phyloP scores from a whole-genome alignment of 306 rosid species.

The Fagus sylvatica region DNA sequence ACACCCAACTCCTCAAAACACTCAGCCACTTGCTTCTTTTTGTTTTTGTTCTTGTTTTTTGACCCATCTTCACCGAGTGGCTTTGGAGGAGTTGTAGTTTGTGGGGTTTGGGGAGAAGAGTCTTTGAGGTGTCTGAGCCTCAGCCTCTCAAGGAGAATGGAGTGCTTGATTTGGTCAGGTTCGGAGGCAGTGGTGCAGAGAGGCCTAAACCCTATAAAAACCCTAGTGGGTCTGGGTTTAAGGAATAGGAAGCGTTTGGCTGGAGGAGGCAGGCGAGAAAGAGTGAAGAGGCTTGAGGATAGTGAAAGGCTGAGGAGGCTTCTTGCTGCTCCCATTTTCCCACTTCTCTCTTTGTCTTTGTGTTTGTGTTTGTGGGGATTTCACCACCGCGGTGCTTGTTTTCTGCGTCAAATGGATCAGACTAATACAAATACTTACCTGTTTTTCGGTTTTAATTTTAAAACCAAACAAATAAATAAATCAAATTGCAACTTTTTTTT shows the following conservation, averaged over 20 bases:
- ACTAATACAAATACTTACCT: no score
- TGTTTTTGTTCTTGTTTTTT: constrained; percentile 26
- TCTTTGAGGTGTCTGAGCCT: constrained; percentile 67
- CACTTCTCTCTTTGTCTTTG: no score
- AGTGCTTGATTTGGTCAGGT: constrained; percentile 50
- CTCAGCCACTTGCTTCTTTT: constrained; percentile 42
- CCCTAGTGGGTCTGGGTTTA: constrained; percentile 37
- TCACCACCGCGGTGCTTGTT: no score
- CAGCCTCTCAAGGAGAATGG: constrained; percentile 71
- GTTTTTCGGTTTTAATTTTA: no score
- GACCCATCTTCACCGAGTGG: constrained; percentile 26
- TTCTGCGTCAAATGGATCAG: no score
- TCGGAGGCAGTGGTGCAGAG: constrained; percentile 45
- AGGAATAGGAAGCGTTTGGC: constrained; percentile 44
- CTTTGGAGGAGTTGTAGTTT: constrained; percentile 8
- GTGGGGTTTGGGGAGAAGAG: constrained; percentile 25
- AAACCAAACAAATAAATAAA: no score
- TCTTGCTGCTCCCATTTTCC: constrained; percentile 49
- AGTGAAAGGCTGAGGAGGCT: constrained; percentile 47
- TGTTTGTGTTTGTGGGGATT: no score
- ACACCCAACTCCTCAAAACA: constrained; percentile 74
- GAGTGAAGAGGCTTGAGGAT: constrained; percentile 32
- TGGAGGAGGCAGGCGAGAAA: constrained; percentile 48
- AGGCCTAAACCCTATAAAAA: constrained; percentile 52
- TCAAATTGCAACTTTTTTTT: no score